A percentile compares a stretch with the other conserved stretches of the same genome.
Evolutionary conservation across 257 asterid genomes (phyloP).

Genomic region (Nyctanthes arbortristis): DNA sequence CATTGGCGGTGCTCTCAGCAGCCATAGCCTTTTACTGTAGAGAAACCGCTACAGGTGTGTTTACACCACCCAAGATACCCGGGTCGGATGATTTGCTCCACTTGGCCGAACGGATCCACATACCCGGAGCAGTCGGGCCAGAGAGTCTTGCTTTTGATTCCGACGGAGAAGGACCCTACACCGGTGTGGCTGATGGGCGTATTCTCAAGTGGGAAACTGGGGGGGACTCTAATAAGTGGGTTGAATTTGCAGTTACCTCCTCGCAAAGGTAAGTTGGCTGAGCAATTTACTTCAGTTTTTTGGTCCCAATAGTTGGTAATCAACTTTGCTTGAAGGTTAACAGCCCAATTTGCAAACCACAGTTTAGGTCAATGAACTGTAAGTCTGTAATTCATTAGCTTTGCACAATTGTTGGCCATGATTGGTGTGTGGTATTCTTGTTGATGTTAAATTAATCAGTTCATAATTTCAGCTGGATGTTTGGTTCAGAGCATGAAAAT

Average conservation of each 20-base stretch:
- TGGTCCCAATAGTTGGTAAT: no score
- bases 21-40: conserved; percentile 29
- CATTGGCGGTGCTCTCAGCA: conserved; percentile 45
- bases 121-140: conserved; percentile 58
- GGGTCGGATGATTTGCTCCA: conserved; percentile 45
- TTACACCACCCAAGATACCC: conserved; percentile 16
- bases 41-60: conserved; percentile 30
- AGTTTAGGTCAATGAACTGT: background rate
- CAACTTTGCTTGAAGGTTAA: no score
- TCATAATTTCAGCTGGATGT: background rate
- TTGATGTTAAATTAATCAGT: background rate
- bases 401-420: background rate
- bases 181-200: conserved; percentile 73
- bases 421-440: background rate
- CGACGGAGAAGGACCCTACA: conserved; percentile 60
- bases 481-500: background rate
- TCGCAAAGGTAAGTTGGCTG: conserved; percentile 35
- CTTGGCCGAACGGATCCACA: conserved; percentile 26
- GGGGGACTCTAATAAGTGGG: conserved; percentile 43
- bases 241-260: conserved; percentile 65
- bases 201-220: conserved; percentile 54
- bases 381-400: background rate
- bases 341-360: background rate
- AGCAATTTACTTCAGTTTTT: background rate
- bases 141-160: conserved; percentile 61